phyloP scores from a whole-genome alignment of 2,329 filamentous ascomycete species.

The Bipolaris zeicola region DNA sequence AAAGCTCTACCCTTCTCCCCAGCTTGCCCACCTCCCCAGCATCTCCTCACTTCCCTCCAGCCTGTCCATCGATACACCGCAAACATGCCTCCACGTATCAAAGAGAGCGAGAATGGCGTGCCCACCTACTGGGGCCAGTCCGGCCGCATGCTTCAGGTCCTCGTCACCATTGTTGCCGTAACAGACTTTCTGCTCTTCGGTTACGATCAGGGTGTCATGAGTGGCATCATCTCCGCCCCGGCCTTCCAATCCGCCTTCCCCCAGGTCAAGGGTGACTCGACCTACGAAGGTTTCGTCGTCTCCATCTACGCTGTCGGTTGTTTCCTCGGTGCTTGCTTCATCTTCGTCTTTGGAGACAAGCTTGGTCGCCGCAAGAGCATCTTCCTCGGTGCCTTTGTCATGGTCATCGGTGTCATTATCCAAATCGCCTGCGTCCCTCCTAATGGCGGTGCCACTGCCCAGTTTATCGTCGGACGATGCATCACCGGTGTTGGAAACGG shows the following conservation, averaged over 20 bases:
- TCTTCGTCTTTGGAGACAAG: slow-evolving; percentile 47
- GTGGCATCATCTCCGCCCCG: slow-evolving; percentile 49
- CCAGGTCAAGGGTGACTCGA: slow-evolving; percentile 44
- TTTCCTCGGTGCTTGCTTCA: slow-evolving; percentile 49
- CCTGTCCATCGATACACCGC: slow-evolving; percentile 23
- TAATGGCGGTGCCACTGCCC: slow-evolving; percentile 46
- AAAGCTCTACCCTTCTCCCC: slow-evolving; percentile 32
- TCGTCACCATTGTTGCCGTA: slow-evolving; percentile 52
- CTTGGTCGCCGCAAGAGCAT: slow-evolving; percentile 53
- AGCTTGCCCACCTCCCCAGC: slow-evolving; percentile 23
- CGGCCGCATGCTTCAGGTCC: slow-evolving; percentile 37
- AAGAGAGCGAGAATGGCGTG: slow-evolving; percentile 31
- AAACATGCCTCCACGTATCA: slow-evolving; percentile 33
- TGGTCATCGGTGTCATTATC: slow-evolving; percentile 51
- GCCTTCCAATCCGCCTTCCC: slow-evolving; percentile 46
- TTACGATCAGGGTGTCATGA: slow-evolving; percentile 54
- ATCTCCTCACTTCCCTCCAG: slow-evolving; percentile 30
- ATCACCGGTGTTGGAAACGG: slow-evolving; percentile 61
- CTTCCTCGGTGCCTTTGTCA: slow-evolving; percentile 49
- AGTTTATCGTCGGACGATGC: slow-evolving; percentile 59
- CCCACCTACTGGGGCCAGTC: slow-evolving; percentile 40
- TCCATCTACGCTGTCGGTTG: slow-evolving; percentile 60
- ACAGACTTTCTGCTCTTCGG: slow-evolving; percentile 57
- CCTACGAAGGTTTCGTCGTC: slow-evolving; percentile 54
- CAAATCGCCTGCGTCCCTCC: slow-evolving; percentile 42